Evolutionary conservation across 108 stramenopile genomes (phyloP), one percentile per base, ranked within the genome.

Genomic region (Pseudonitzschia multistriata): DNA sequence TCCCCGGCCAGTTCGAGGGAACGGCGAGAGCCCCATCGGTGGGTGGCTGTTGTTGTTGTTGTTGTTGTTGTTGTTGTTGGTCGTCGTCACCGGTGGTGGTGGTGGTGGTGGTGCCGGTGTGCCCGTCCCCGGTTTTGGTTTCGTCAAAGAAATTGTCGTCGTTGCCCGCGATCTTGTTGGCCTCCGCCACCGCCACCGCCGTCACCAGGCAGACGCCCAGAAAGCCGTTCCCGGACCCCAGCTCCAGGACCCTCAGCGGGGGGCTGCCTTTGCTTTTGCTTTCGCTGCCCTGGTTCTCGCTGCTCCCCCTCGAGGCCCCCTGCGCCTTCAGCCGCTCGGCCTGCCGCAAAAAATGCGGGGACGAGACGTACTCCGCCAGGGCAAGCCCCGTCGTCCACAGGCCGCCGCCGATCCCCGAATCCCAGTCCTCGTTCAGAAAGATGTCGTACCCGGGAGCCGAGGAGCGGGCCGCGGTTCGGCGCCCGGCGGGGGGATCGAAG

Each of bases 201-300:
- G 83, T 86, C 42, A 79, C 56, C 19, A 90, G 66, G 72, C 90
- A 91, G 8, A 83, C 83, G 3, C 83, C 77, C 37, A 94, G 75
- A 62, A 89, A 86, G 17, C 92, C 92, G 79, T 94, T 91, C 10
- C 92, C 92, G 50, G 82, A 83, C 15, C 92, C 92, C 14, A 94
- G 72, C 49, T 94, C 92, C 30, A 94, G 54, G 0, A 88, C 87
- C 2, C 65, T 49, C 17, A 77, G 42, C 49, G 22, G 3, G 21
- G 36, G 25, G 14, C 42, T n/a, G 13, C n/a, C 29, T 3, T n/a
- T 55, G 0, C 29, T 55, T 29, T 4, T 54, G 11, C 5, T 1
- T 0, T 8, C 53, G 29, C 17, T n/a, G 27, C 24, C n/a, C n/a
- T n/a, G n/a, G 0, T 11, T 53, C 10, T 53, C 24, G 24, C 22